Conservation (phyloP, 805 yeast genomes). For the Tetrapisispora fleetii region DNA sequence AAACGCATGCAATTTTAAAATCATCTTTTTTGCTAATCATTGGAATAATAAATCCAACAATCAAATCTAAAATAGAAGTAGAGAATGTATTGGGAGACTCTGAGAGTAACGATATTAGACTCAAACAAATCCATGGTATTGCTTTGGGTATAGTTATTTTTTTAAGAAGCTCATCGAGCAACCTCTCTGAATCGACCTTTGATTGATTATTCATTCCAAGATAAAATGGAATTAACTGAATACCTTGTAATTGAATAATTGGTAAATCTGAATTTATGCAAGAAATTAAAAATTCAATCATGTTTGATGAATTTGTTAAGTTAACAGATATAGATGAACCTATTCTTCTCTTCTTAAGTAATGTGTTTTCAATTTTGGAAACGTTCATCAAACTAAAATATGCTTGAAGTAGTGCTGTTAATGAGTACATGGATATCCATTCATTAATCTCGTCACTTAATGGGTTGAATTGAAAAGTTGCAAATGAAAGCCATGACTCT, state of each 20-base stretch:
- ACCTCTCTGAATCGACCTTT: not conserved
- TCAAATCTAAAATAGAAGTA: slow-evolving; percentile 10
- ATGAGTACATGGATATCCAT: slow-evolving; percentile 16
- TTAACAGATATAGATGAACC: slow-evolving; percentile 7
- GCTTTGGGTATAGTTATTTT: slow-evolving; percentile 12
- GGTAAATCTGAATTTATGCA: slow-evolving; percentile 7
- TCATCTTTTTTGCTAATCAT: slow-evolving; percentile 19
- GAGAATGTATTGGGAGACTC: slow-evolving; percentile 5
- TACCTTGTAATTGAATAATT: slow-evolving; percentile 7
- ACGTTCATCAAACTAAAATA: slow-evolving; percentile 8
- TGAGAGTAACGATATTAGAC: slow-evolving; percentile 18
- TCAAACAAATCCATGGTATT: slow-evolving; percentile 14
- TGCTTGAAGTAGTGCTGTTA: slow-evolving; percentile 10
- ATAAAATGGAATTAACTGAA: slow-evolving; percentile 17
- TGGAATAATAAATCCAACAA: slow-evolving; percentile 29
- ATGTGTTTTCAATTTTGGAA: slow-evolving; percentile 3
- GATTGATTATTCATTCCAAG: slow-evolving; percentile 5
- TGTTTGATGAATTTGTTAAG: slow-evolving; percentile 8
- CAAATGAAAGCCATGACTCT: slow-evolving; percentile 11
- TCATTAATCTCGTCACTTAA: not conserved
- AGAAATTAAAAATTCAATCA: slow-evolving; percentile 12
- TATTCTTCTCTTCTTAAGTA: slow-evolving; percentile 17
- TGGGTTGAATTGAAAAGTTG: slow-evolving; percentile 12
- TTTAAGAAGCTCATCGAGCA: slow-evolving; percentile 8
- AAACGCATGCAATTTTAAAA: slow-evolving; percentile 19